Conservation (phyloP, 1,284 basidiomycete species). For the Puccinia hordei region DNA sequence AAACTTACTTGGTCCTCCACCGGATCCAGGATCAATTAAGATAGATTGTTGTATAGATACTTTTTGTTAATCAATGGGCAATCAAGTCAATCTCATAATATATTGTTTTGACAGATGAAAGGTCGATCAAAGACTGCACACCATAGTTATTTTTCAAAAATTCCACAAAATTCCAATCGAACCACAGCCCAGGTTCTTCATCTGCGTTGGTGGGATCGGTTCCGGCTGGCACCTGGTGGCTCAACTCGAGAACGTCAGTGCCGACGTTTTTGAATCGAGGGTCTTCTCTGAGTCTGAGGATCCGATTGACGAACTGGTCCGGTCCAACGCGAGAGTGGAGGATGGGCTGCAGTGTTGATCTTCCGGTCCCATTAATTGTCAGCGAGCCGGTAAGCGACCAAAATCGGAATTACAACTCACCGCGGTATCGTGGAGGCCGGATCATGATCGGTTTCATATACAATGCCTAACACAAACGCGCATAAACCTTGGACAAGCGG, state of each 20-base stretch:
- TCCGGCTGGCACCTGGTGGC: slow-evolving; percentile 51
- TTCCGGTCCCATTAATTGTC: slow-evolving; percentile 57
- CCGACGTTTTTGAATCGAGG: slow-evolving; percentile 84
- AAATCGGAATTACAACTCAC: slow-evolving; percentile 61
- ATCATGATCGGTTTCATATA: slow-evolving; percentile 92
- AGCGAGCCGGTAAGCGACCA: not conserved
- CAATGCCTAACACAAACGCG: slow-evolving; percentile 85
- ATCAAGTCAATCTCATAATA: slow-evolving; percentile 23
- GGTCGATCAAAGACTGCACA: slow-evolving; percentile 61
- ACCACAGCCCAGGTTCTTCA: slow-evolving; percentile 80
- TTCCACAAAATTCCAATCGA: slow-evolving; percentile 98
- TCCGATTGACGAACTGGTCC: slow-evolving; percentile 83
- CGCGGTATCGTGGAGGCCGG: slow-evolving; percentile 81
- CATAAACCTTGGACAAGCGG: slow-evolving; percentile 85
- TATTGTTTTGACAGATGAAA: not conserved
- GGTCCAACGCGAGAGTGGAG: slow-evolving; percentile 76
- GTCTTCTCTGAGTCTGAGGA: slow-evolving; percentile 83
- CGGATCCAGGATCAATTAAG: slow-evolving; percentile 63
- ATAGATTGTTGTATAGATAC: slow-evolving; percentile 65
- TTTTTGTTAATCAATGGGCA: slow-evolving; percentile 52
- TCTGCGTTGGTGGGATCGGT: slow-evolving; percentile 56
- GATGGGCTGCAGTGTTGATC: slow-evolving; percentile 81
- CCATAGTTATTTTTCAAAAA: slow-evolving; percentile 98
- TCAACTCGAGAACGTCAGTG: slow-evolving; percentile 67
- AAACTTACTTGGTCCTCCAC: slow-evolving; percentile 52